phyloP scores from a whole-genome alignment of 768 basidiomycete species.

The Tricholoma sp. region DNA sequence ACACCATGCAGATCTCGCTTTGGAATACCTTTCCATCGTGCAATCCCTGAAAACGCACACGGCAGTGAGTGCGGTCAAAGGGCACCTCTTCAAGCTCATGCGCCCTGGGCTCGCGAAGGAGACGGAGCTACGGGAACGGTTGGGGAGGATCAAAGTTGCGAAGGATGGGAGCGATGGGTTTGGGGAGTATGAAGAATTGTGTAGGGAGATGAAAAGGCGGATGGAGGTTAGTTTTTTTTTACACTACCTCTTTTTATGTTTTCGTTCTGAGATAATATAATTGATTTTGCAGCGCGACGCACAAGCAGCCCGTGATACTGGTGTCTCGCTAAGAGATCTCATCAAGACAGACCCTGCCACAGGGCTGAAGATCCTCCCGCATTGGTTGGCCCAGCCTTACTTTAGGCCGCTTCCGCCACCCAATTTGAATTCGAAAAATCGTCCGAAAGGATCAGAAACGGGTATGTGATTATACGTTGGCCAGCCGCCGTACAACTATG shows the following conservation, averaged over 20 bases:
- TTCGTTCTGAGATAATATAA: slow-evolving; percentile 9
- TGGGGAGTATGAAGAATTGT: slow-evolving; percentile 47
- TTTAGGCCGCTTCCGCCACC: slow-evolving; percentile 38
- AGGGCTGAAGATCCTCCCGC: slow-evolving; percentile 33
- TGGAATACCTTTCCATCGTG: slow-evolving; percentile 86
- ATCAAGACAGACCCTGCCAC: slow-evolving; percentile 29
- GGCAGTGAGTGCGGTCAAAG: slow-evolving; percentile 71
- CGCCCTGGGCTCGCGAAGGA: slow-evolving; percentile 66
- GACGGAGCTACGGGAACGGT: slow-evolving; percentile 63
- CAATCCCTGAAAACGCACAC: slow-evolving; percentile 65
- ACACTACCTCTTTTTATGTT: neutral
- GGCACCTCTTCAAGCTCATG: slow-evolving; percentile 91
- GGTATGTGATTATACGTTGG: neutral
- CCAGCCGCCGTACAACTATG: neutral
- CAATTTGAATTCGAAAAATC: neutral
- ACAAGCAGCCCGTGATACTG: slow-evolving; percentile 19
- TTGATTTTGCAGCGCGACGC: slow-evolving; percentile 42
- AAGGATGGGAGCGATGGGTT: slow-evolving; percentile 24
- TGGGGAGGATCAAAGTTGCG: slow-evolving; percentile 47
- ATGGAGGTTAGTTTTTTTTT: slow-evolving; percentile 34
- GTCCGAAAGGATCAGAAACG: neutral
- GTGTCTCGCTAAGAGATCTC: slow-evolving; percentile 27
- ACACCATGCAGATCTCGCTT: slow-evolving; percentile 60
- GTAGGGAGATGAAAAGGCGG: slow-evolving; percentile 52
- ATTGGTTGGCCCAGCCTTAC: slow-evolving; percentile 60